Base-by-base conservation (phyloP, 2,329 filamentous ascomycete species). In the Polytolypa hystricis region DNA sequence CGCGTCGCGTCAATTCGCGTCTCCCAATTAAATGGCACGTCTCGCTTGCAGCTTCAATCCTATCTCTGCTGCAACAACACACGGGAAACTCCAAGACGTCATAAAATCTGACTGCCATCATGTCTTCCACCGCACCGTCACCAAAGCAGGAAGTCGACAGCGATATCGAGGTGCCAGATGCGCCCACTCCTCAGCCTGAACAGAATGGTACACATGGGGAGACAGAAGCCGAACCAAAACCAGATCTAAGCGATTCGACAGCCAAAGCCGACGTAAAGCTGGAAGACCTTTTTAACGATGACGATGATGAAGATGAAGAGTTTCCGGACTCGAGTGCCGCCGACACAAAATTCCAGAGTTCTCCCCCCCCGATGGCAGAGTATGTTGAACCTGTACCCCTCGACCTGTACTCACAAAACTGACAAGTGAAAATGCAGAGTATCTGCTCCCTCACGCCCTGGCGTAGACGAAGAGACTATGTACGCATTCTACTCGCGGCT, bases 401-500 rank as follows among this genome's bases (percentile, higher is more conserved):
- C n/a, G 21, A 25, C 7, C n/a, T 25, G 21, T 25, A n/a, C n/a
- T n/a, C n/a, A n/a, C n/a, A n/a, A n/a, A n/a, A n/a, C n/a, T n/a
- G n/a, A n/a, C n/a, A n/a, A n/a, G n/a, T n/a, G 37, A 29, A 32
- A 14, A 19, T 8, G n/a, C 33, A 18, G 28, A 40, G 38, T 40
- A 40, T 18, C 32, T n/a, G 16, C 17, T 14, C 29, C 20, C n/a
- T n/a, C n/a, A n/a, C n/a, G n/a, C n/a, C n/a, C 62, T 5, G 59
- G 61, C 50, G 82, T 77, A 26, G 84, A 94, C 48, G 78, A 84
- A 2, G 84, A 87, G 53, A 74, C 93, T 8, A 86, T 96, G 77
- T 77, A 83, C 50, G 84, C 81, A 45, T 98, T 95, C 65, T 98
- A 98, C 58, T 84, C 93, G 55, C 84, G 91, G 32, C 70, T 98